Evolutionary conservation across 2,329 filamentous ascomycete genomes (phyloP), one percentile per base, ranked within the genome.

Genomic region (Periconia sp.): DNA sequence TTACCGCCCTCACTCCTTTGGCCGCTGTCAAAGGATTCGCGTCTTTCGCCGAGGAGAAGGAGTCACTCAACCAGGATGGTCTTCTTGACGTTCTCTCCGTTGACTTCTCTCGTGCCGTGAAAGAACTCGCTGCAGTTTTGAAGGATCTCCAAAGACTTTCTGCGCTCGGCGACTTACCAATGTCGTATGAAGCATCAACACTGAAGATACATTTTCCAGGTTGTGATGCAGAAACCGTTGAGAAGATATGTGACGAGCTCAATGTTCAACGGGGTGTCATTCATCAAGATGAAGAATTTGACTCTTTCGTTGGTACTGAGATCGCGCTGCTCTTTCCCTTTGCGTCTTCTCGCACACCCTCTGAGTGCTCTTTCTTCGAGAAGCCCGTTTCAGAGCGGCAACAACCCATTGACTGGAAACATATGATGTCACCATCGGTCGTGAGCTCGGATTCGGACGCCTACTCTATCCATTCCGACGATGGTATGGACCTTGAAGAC

Each of bases 201-300:
- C 77, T 97, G 3, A 86, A 92, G 33, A 86, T 97, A 1, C 88
- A 92, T 30, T 97, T 99, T 67, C 92, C 92, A 0, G 94, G 94
- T 2, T 92, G 94, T 57, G 93, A 97, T 65, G 86, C 86, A 0
- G 84, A 87, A 15, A 90, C 90, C 0, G 89, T 96, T 0, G 91
- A 96, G 68, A 80, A 82, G 2, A 81, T 99, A 1, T 97, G 92
- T 70, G 85, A 91, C 45, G 94, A 99, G 70, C 82, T 96, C 11
- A 90, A 89, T n/a, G 82, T 99, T 8, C 85, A 87, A 57, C 83
- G 91, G 49, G 94, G 94, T 1, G 77, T 90, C 3, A 83, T 97
- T 3, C 78, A 82, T 13, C 88, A 97, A 76, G 94, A 97, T 59
- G 80, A 82, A 31, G 86, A 88, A 17, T 96, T 96, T 63, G 84